A percentile compares a stretch with the other conserved stretches of the same genome.
Conservation (phyloP, 768 basidiomycete genomes). For the Leccinum fibrillosum region DNA sequence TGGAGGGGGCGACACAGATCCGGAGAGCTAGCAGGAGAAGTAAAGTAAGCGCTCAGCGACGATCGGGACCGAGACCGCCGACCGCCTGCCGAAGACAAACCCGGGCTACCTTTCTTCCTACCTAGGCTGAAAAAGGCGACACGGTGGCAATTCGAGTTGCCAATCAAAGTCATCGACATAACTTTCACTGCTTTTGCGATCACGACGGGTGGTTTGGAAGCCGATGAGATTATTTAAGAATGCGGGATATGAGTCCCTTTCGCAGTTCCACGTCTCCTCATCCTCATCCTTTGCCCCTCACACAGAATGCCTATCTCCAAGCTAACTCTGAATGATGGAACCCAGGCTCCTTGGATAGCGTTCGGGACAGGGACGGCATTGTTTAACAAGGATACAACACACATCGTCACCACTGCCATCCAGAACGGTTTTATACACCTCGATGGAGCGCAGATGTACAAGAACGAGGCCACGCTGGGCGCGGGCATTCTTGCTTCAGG, state of each 20-base stretch:
- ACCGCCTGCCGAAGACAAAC: no score
- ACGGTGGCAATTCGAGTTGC: no score
- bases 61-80: slow-evolving; percentile 55
- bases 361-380: slow-evolving; percentile 63
- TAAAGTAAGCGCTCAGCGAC: slow-evolving; percentile 56
- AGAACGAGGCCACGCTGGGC: slow-evolving; percentile 53
- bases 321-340: slow-evolving; percentile 55
- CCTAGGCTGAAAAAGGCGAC: no score
- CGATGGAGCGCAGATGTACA: slow-evolving; percentile 61
- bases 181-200: no score
- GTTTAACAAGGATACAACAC: slow-evolving; percentile 40
- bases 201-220: no score
- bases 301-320: slow-evolving; percentile 26
- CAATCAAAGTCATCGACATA: no score
- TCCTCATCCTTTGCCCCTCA: no score
- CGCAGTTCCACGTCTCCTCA: no score
- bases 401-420: slow-evolving; percentile 44
- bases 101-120: no score
- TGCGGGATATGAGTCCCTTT: no score
- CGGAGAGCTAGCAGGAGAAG: slow-evolving; percentile 39
- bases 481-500: slow-evolving; percentile 48
- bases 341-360: slow-evolving; percentile 50
- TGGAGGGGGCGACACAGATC: slow-evolving; percentile 38
- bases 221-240: no score
- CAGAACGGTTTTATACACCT: slow-evolving; percentile 55